phyloP scores from a whole-genome alignment of 345 rosid species.

The Salix caprea region DNA sequence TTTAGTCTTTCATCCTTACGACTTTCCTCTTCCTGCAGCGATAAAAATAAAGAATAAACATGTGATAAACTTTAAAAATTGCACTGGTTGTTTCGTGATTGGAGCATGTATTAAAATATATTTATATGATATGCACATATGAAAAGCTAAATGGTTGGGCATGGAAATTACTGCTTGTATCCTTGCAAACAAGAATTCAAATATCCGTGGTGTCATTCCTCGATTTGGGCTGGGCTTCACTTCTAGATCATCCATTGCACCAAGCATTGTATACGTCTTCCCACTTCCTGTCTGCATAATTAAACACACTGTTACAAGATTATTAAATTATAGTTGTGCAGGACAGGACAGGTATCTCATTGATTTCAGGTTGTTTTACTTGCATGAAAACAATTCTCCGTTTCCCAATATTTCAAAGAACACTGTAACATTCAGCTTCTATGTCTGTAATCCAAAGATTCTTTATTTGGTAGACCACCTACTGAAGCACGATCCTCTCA shows the following conservation, averaged over 20 bases:
- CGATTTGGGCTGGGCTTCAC: conserved; percentile 69
- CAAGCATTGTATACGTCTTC: conserved; percentile 95
- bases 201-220: conserved; percentile 95
- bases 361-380: background rate
- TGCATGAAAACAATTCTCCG: background rate
- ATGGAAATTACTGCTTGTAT: conserved; percentile 71
- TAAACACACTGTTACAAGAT: background rate
- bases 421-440: background rate
- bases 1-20: conserved; percentile 79
- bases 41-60: background rate
- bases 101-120: background rate
- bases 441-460: background rate
- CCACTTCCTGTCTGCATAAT: conserved; percentile 90
- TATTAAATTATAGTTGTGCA: background rate
- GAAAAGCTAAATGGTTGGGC: conserved; percentile 9
- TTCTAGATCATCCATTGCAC: conserved; percentile 77
- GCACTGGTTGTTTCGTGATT: background rate
- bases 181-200: conserved; percentile 94
- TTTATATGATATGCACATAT: background rate
- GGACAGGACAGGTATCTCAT: background rate
- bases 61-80: background rate
- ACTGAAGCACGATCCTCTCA: background rate
- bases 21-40: conserved; percentile 89
- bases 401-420: background rate
- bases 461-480: background rate